Conservation (phyloP, 108 stramenopile species). For the Cyclotella distinguenda region DNA sequence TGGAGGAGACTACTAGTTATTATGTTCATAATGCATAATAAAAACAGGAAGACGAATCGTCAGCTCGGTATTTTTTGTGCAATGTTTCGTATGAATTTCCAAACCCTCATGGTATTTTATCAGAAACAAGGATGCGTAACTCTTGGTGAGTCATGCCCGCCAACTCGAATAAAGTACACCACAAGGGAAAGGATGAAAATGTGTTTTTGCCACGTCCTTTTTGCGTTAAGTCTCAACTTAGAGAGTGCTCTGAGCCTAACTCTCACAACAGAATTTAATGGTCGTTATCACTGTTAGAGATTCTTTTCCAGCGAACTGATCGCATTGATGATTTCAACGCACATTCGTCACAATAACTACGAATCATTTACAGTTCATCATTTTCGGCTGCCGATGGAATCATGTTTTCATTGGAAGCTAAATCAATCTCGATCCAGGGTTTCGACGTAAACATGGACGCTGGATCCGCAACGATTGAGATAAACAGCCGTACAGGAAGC, state of each 20-base stretch:
- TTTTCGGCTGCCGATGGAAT: slow-evolving; percentile 21
- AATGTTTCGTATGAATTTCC: no score
- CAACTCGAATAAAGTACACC: no score
- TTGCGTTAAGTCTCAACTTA: not conserved
- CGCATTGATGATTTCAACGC: not conserved
- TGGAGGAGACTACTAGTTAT: slow-evolving; percentile 24
- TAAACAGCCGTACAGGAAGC: slow-evolving; percentile 12
- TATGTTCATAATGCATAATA: not conserved
- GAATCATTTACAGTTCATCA: not conserved
- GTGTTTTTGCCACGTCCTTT: no score
- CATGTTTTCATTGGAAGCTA: slow-evolving; percentile 11
- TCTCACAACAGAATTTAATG: not conserved
- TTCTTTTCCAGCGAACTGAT: not conserved
- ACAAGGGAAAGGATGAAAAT: no score
- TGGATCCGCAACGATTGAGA: not conserved
- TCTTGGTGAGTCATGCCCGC: no score
- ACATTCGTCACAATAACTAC: not conserved
- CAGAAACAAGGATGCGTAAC: no score
- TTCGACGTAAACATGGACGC: slow-evolving; percentile 23
- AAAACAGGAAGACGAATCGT: no score
- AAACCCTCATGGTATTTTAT: no score
- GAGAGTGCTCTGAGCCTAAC: not conserved
- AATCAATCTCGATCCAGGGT: slow-evolving; percentile 1
- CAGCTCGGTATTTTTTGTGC: no score
- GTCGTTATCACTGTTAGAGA: slow-evolving; percentile 6